Conservation (phyloP, 495 filamentous ascomycete genomes). For the Penicillium canescens region DNA sequence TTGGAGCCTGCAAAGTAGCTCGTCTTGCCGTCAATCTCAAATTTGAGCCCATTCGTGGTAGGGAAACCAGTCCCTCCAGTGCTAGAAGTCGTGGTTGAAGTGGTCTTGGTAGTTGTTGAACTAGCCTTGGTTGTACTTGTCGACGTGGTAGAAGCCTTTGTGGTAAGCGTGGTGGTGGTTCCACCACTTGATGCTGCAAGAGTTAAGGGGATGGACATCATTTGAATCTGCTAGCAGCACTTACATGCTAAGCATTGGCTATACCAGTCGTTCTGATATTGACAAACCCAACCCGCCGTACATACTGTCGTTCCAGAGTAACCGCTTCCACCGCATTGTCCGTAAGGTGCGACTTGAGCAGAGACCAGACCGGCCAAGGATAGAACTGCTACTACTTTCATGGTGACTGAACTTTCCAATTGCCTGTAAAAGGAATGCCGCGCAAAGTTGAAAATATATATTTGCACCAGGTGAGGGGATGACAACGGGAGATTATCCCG, state of each 20-base stretch:
- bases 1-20: conserved; percentile 70
- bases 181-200: neutral
- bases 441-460: neutral
- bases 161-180: conserved; percentile 5
- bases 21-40: conserved; percentile 62
- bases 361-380: conserved; percentile 22
- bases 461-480: neutral
- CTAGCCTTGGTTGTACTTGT: conserved; percentile 7
- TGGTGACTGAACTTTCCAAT: neutral
- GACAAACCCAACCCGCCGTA: conserved; percentile 31
- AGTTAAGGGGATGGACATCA: neutral
- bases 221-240: neutral
- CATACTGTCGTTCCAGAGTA: conserved; percentile 30
- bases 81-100: conserved; percentile 10
- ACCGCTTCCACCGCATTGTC: conserved; percentile 36
- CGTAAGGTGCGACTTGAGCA: conserved; percentile 29
- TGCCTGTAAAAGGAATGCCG: too few species aligned
- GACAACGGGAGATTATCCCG: conserved; percentile 5
- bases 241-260: conserved; percentile 36
- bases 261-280: conserved; percentile 37
- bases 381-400: conserved; percentile 12
- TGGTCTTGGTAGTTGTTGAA: conserved; percentile 10
- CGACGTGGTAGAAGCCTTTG: neutral
- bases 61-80: conserved; percentile 41
- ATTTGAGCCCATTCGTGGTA: conserved; percentile 52